Evolutionary conservation across 2,329 filamentous ascomycete genomes (phyloP), one percentile per base, ranked within the genome.

Genomic region (Tolypocladium inflatum): DNA sequence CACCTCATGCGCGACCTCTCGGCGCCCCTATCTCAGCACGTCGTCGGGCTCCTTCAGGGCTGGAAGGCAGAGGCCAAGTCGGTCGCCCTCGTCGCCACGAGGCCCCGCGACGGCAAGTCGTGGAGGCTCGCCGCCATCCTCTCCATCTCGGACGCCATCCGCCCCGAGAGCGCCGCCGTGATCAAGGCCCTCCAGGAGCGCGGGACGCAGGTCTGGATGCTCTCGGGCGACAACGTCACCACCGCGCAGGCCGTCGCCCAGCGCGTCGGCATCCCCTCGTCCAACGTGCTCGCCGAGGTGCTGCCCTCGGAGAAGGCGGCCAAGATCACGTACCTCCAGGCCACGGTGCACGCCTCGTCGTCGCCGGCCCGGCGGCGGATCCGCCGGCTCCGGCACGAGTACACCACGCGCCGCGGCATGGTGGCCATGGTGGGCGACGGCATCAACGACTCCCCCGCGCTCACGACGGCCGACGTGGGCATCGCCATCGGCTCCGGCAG

Each of bases 361-460:
- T n/a, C 21, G 4, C 21, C 50, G n/a, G 15, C n/a, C 13, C 35
- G 7, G 26, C 37, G 26, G n/a, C 45, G 37, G 30, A 51, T 21
- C 13, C 58, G 54, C 21, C 63, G 64, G 6, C 57, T 55, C 21
- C 56, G 55, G 30, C 51, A 58, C 57, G 62, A 61, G 17, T 66
- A 71, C 42, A 63, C 67, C 9, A 64, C 64, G 1, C 71, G 70
- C 8, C 77, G 80, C 5, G 78, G 79, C 10, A 78, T 74, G 55
- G 82, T 96, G 6, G 91, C 89, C 64, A 95, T 96, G 84, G 87
- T 94, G 6, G 91, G 91, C 58, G 91, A 95, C 69, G 91, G 91
- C 64, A 91, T 94, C 74, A 96, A 96, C 72, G 91, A 96, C 74
- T 86, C 89, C 0, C 90, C 91, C 0, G 91, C 91, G 8, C 82